Base-by-base conservation (phyloP, 106 monocot species). In the Agapanthus africanus region DNA sequence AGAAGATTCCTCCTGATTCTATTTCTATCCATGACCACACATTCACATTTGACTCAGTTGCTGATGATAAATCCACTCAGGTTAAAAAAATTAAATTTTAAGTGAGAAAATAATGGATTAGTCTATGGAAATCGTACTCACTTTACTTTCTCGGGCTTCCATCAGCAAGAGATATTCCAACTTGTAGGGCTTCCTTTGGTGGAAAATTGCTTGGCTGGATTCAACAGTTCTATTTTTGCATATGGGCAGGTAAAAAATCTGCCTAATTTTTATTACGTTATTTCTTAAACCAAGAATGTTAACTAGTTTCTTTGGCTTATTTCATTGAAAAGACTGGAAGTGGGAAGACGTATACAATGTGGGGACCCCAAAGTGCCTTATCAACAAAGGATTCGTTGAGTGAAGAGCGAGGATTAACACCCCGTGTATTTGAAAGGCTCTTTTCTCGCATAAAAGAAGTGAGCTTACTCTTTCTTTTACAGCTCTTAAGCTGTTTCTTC, bases 281-380 rank as follows among this genome's bases (percentile, higher is more conserved):
- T 66, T 66, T 11, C 26, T 40, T 14, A 2, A 0, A 28, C 46
- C 1, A 47, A 27, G 27, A 16, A 42, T 35, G 37, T 44, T 66
- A 41, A 44, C 8, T 31, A 16, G 42, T 66, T 66, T 15, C 19
- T 5, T 30, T 66, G 11, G 11, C 40, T 44, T 50, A 34, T 15
- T 50, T 68, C 21, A 34, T 49, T 50, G 50, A 34, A 50, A 49
- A 99, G 99, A 99, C 99, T 59, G 99, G 99, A 52, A 93, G 99
- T 71, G 99, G 99, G 15, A 99, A 99, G 76, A 99, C 99, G 18
- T 99, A 99, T 49, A 93, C 99, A 4, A 99, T 99, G 99, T 99
- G 93, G 99, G 99, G 99, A 46, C 93, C 93, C 64, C 54, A 78
- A 7, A 82, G 76, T 54, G 74, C 87, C 54, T 76, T 93, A 66